These are phyloP conservation scores for Candida railenensis DNA, from an alignment of 805 yeast species.

Conservation along the genomic window DNA sequence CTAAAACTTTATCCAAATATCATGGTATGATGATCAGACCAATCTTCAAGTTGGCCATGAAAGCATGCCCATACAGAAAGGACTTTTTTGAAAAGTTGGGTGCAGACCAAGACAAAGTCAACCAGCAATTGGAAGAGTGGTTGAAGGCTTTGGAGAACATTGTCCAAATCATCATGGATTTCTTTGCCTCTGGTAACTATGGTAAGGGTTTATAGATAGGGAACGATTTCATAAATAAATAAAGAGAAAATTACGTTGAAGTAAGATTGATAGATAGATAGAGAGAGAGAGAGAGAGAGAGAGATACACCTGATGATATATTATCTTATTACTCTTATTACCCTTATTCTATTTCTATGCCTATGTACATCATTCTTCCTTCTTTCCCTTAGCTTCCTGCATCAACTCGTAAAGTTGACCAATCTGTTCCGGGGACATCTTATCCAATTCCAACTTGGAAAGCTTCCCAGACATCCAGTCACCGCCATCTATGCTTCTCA, in stretches of 20 bases:
- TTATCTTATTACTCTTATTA: neutral
- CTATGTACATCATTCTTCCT: constrained; percentile 9
- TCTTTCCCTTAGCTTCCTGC: constrained; percentile 59
- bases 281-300: no score
- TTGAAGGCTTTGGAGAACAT: constrained; percentile 71
- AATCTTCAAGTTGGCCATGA: constrained; percentile 90
- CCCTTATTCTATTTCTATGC: neutral
- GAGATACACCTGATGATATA: no score
- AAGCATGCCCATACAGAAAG: constrained; percentile 88
- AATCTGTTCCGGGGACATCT: constrained; percentile 88
- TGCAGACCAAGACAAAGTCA: constrained; percentile 65
- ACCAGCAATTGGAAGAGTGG: constrained; percentile 68
- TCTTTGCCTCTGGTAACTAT: constrained; percentile 77
- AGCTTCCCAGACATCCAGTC: constrained; percentile 46
- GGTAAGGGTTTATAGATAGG: constrained; percentile 73
- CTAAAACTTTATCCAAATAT: constrained; percentile 74
- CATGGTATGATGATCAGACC: constrained; percentile 84
- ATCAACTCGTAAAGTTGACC: constrained; percentile 76
- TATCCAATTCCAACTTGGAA: constrained; percentile 64
- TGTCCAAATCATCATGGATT: constrained; percentile 70
- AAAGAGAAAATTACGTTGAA: neutral
- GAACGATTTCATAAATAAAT: neutral
- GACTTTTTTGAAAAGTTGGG: constrained; percentile 85
- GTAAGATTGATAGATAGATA: no score
- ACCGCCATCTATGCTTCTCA: constrained; percentile 52